Conservation (phyloP, 441 rosid species). For the Aleurites moluccanus region DNA sequence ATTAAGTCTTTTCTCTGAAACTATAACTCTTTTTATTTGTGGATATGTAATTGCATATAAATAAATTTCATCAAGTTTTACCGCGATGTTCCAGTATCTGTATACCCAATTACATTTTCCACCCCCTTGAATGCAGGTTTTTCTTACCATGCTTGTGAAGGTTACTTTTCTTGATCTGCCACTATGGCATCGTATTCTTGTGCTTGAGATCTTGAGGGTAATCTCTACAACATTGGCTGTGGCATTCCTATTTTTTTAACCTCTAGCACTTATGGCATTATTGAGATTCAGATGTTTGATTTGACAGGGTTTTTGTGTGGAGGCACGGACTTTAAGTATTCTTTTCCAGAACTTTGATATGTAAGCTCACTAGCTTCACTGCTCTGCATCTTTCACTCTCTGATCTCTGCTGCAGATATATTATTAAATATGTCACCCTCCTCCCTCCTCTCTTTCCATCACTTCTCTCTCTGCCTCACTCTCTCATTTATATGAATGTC, state of each 20-base stretch:
- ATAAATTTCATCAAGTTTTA: constrained; percentile 4
- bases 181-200: constrained; percentile 99
- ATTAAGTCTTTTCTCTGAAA: constrained; percentile 2
- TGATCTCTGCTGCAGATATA: constrained; percentile 22
- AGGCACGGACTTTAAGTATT: constrained; percentile 77
- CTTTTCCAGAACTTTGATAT: constrained; percentile 98
- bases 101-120: constrained; percentile 5
- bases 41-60: not conserved
- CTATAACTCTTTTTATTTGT: not conserved
- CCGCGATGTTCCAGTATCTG: not conserved
- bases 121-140: constrained; percentile 62
- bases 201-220: constrained; percentile 99
- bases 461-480: not conserved
- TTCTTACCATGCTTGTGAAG: constrained; percentile 95
- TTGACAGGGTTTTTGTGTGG: constrained; percentile 95
- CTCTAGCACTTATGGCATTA: constrained; percentile 12
- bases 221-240: constrained; percentile 26
- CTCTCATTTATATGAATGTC: not conserved
- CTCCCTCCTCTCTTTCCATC: not conserved
- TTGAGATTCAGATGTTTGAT: constrained; percentile 28
- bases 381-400: constrained; percentile 21
- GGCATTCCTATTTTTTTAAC: constrained; percentile 12
- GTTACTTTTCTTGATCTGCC: constrained; percentile 92
- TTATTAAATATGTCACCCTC: not conserved
- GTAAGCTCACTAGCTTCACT: constrained; percentile 49